Percentiles rank a stretch among this genome's conserved stretches.
Conservation (phyloP, 2,329 filamentous ascomycete genomes). For the Hypoxylon sp. region DNA sequence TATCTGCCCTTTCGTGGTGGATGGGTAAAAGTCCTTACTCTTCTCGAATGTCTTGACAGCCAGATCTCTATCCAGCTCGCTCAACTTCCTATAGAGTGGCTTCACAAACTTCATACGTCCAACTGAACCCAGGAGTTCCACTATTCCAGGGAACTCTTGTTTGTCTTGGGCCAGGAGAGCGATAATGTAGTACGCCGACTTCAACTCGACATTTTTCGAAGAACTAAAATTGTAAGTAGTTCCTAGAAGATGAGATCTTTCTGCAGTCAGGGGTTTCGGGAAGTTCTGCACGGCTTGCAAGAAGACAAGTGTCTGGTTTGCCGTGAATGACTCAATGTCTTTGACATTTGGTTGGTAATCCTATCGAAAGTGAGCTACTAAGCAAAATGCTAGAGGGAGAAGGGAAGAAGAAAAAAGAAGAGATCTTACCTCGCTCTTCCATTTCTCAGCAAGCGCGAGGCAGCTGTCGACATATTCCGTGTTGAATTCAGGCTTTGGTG, state of each 20-base stretch:
- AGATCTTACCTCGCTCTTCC: conserved; percentile 70
- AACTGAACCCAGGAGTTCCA: conserved; percentile 79
- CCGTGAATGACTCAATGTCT: conserved; percentile 79
- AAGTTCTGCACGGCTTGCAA: conserved; percentile 80
- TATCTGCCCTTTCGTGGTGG: conserved; percentile 86
- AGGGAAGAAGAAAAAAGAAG: no score
- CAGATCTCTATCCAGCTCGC: conserved; percentile 75
- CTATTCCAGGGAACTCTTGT: conserved; percentile 73
- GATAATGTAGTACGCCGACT: conserved; percentile 80
- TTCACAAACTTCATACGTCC: conserved; percentile 98
- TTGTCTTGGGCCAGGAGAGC: conserved; percentile 78
- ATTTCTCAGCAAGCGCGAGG: conserved; percentile 82
- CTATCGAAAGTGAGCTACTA: conserved; percentile 45
- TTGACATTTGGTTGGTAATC: conserved; percentile 69
- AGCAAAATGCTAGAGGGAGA: no score
- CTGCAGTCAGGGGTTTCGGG: conserved; percentile 66
- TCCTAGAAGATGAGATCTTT: conserved; percentile 76
- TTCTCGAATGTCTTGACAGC: conserved; percentile 85
- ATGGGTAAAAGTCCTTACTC: conserved; percentile 93
- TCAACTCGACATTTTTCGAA: conserved; percentile 88
- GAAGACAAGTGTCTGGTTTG: conserved; percentile 92
- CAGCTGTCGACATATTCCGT: conserved; percentile 86
- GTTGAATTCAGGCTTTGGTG: conserved; percentile 90
- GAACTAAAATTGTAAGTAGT: conserved; percentile 74
- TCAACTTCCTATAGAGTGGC: conserved; percentile 80